phyloP scores from a whole-genome alignment of 495 filamentous ascomycete species.

The Durotheca rogersii region DNA sequence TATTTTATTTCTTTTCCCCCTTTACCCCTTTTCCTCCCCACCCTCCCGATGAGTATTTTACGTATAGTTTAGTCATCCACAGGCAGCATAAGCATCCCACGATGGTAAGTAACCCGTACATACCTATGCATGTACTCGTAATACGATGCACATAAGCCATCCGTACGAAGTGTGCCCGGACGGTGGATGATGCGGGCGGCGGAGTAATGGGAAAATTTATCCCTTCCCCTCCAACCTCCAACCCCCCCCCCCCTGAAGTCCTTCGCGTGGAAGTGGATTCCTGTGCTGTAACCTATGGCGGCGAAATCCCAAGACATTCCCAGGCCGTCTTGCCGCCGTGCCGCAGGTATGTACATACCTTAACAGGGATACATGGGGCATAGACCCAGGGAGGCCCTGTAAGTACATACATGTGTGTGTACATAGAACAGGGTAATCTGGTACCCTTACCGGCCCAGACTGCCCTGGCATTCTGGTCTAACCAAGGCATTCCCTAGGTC shows the following conservation, averaged over 20 bases:
- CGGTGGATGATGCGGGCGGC: too few relatives aligned
- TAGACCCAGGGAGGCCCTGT: slow-evolving; percentile 9
- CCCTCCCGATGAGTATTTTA: background rate
- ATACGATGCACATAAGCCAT: background rate
- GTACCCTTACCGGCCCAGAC: background rate
- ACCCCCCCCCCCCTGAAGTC: background rate
- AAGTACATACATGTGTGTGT: background rate
- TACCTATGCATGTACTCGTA: background rate
- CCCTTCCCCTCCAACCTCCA: slow-evolving; percentile 12
- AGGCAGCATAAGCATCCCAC: background rate
- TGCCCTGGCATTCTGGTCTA: background rate
- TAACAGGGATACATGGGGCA: slow-evolving; percentile 14
- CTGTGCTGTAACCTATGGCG: slow-evolving; percentile 26
- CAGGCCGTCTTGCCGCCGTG: slow-evolving; percentile 7
- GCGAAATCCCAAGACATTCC: slow-evolving; percentile 20
- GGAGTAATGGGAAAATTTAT: slow-evolving; percentile 2
- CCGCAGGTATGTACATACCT: slow-evolving; percentile 9
- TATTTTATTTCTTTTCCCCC: slow-evolving; percentile 1
- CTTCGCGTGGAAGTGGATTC: slow-evolving; percentile 34
- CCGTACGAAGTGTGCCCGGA: too few relatives aligned
- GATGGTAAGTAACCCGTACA: background rate
- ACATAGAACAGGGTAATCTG: background rate
- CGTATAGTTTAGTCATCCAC: background rate
- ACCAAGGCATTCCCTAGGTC: too few relatives aligned
- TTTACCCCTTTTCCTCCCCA: too few relatives aligned